These are phyloP conservation scores for Zygotorulaspora sp. DNA, from an alignment of 805 yeast species.

Conservation along the genomic window DNA sequence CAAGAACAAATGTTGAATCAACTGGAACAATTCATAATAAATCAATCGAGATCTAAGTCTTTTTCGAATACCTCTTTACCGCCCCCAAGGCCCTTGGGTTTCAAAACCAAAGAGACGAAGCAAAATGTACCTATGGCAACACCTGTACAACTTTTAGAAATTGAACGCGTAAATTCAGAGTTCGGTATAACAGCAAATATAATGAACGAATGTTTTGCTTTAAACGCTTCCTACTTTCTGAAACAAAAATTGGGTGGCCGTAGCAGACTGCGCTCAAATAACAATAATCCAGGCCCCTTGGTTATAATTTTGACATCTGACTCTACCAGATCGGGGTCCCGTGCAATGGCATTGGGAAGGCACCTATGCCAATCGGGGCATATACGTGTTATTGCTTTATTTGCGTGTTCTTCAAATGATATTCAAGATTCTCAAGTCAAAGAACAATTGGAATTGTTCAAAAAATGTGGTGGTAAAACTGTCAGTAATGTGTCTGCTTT, in stretches of 20 bases:
- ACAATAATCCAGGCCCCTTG: constrained; percentile 77
- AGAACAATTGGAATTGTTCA: constrained; percentile 52
- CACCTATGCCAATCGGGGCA: constrained; percentile 60
- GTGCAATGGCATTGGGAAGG: constrained; percentile 75
- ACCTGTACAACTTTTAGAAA: constrained; percentile 73
- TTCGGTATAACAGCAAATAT: constrained; percentile 45
- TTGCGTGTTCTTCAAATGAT: constrained; percentile 29
- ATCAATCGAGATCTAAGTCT: constrained; percentile 19
- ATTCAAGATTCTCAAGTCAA: constrained; percentile 33
- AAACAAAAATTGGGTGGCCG: constrained; percentile 65
- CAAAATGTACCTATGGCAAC: constrained; percentile 54
- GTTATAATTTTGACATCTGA: constrained; percentile 70
- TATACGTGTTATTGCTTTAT: constrained; percentile 57
- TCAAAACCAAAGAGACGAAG: constrained; percentile 21
- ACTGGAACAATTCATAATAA: constrained; percentile 26
- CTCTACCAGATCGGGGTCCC: constrained; percentile 59
- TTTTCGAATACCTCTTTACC: constrained; percentile 10
- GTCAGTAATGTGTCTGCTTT: constrained; percentile 38
- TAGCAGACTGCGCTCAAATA: constrained; percentile 55
- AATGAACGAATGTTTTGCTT: constrained; percentile 62
- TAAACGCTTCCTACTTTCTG: constrained; percentile 57
- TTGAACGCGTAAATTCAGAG: constrained; percentile 57
- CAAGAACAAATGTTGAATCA: constrained; percentile 14
- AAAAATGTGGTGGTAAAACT: constrained; percentile 66
- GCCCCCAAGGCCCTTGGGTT: constrained; percentile 12